Evolutionary conservation across 345 rosid genomes (phyloP).

Genomic region (Erodium maritimum): DNA sequence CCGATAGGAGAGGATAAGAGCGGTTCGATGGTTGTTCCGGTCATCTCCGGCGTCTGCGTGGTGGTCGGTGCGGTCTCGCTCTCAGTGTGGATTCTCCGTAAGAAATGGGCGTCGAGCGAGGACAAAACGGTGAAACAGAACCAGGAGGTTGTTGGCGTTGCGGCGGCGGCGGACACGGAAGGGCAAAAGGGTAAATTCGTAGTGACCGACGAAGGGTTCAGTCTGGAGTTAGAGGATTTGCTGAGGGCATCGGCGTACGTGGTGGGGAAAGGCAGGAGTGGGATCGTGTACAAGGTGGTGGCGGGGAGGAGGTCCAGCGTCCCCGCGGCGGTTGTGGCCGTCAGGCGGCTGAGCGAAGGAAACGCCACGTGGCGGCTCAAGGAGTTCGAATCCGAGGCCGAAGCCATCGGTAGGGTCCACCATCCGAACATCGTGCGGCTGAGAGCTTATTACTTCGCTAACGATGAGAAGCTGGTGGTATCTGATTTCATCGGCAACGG

Average conservation of each 20-base stretch:
- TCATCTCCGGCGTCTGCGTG: slow-evolving; percentile 50
- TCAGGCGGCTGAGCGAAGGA: slow-evolving; percentile 73
- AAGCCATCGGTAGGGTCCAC: slow-evolving; percentile 51
- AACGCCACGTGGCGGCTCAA: slow-evolving; percentile 56
- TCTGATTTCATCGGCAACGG: slow-evolving; percentile 75
- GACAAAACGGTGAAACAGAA: slow-evolving; percentile 25
- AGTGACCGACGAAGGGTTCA: slow-evolving; percentile 68
- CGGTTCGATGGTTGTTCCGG: slow-evolving; percentile 27
- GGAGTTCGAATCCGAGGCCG: slow-evolving; percentile 82
- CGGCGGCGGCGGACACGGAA: slow-evolving; percentile 18
- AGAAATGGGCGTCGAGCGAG: slow-evolving; percentile 21
- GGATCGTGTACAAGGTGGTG: slow-evolving; percentile 79
- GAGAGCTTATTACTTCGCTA: slow-evolving; percentile 73
- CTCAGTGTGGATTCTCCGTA: slow-evolving; percentile 45
- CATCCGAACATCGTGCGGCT: slow-evolving; percentile 76
- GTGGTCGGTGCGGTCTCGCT: slow-evolving; percentile 47
- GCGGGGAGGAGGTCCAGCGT: slow-evolving; percentile 44
- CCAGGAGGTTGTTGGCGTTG: slow-evolving; percentile 2
- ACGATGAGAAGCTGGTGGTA: slow-evolving; percentile 73
- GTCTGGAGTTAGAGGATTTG: slow-evolving; percentile 72
- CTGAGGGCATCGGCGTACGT: slow-evolving; percentile 93
- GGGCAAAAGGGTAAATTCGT: slow-evolving; percentile 57
- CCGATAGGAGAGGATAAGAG: slow-evolving; percentile 9
- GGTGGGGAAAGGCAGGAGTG: slow-evolving; percentile 76
- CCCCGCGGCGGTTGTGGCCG: slow-evolving; percentile 51